Evolutionary conservation across 169 alveolate genomes (phyloP).

Genomic region (Plasmodium fragile): DNA sequence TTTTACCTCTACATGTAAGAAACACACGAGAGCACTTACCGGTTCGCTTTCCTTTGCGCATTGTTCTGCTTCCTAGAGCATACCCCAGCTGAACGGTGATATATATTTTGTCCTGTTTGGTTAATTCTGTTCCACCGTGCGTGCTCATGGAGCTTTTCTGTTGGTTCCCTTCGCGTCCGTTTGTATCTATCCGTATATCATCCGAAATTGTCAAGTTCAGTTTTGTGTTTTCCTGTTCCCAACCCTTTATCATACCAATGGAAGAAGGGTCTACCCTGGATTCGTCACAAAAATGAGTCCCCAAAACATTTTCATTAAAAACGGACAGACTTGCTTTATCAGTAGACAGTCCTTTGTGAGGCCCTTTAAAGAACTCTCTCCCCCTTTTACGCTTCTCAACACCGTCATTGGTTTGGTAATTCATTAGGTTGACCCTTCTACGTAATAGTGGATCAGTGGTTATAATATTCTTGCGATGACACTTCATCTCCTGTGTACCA

Average conservation of each 20-base stretch:
- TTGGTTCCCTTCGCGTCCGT: not conserved
- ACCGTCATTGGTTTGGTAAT: not conserved
- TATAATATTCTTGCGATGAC: not conserved
- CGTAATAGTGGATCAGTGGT: not conserved
- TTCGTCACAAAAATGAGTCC: not conserved
- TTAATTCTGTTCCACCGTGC: not conserved
- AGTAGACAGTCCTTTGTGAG: not conserved
- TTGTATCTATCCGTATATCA: not conserved
- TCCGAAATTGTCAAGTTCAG: not conserved
- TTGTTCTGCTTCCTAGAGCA: not conserved
- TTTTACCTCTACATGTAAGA: not conserved
- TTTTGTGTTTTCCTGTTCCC: not conserved
- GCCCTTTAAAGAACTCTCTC: not conserved
- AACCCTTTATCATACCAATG: not conserved
- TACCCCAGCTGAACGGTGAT: not conserved
- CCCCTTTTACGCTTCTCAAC: not conserved
- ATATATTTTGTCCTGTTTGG: not conserved
- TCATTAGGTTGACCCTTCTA: not conserved
- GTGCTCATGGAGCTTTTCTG: not conserved
- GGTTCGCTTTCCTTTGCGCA: not conserved
- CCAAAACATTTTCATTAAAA: not conserved
- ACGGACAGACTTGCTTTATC: not conserved
- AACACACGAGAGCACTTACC: not conserved
- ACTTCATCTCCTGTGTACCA: not conserved
- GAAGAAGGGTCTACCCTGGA: not conserved